A percentile compares a stretch with the other conserved stretches of the same genome.
These are phyloP conservation scores for Yamadazyma sp. DNA, from an alignment of 1,139 yeast genomes.

Conservation along the genomic window DNA sequence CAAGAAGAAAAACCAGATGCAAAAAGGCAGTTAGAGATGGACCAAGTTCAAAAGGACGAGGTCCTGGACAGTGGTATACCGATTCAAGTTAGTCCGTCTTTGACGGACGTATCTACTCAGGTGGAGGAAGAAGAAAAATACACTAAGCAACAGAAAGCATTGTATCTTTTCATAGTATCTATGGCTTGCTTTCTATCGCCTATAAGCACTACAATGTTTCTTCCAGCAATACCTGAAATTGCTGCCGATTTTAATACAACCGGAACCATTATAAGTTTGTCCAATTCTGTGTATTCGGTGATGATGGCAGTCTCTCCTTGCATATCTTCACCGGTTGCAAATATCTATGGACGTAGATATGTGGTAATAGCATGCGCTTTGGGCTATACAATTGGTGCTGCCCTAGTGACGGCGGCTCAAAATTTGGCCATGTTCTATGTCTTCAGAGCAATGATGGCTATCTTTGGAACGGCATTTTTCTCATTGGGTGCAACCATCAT, in stretches of 20 bases:
- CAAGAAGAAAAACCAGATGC: background rate
- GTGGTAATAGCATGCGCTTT: conserved; percentile 35
- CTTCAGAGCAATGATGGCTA: conserved; percentile 44
- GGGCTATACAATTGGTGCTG: conserved; percentile 30
- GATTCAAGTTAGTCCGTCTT: background rate
- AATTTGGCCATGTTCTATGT: conserved; percentile 50
- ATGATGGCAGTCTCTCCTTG: conserved; percentile 52
- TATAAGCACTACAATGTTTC: conserved; percentile 37
- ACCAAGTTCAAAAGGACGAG: background rate
- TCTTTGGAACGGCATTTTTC: conserved; percentile 53
- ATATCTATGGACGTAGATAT: conserved; percentile 46
- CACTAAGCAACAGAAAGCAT: background rate
- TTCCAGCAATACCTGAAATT: conserved; percentile 50
- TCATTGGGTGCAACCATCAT: conserved; percentile 45
- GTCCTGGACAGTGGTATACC: background rate
- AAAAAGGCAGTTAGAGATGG: background rate
- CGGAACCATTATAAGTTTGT: conserved; percentile 41
- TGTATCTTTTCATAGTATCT: conserved; percentile 17
- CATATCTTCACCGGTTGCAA: conserved; percentile 43
- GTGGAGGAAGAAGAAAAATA: background rate
- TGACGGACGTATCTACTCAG: background rate
- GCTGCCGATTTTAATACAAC: conserved; percentile 43
- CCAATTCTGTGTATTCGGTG: conserved; percentile 47
- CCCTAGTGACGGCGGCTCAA: conserved; percentile 42
- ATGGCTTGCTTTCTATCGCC: conserved; percentile 38